Conservation (phyloP, 441 rosid species). For the Breynia disticha region DNA sequence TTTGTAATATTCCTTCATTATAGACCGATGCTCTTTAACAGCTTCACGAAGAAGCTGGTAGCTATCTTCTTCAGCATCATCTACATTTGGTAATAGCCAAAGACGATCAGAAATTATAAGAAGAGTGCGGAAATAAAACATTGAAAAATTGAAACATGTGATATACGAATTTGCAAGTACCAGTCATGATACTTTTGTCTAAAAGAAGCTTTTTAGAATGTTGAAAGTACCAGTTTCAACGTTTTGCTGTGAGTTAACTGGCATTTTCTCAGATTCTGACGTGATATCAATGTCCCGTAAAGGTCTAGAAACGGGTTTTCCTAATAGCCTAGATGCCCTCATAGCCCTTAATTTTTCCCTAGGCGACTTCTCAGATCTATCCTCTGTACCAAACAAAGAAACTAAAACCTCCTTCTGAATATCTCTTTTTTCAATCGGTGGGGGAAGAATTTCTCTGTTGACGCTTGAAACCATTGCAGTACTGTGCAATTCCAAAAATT, state of each 20-base stretch:
- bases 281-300: slow-evolving; percentile 15
- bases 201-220: slow-evolving; percentile 7
- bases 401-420: slow-evolving; percentile 37
- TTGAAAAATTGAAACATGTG: too few species aligned
- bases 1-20: slow-evolving; percentile 47
- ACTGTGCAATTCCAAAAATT: slow-evolving; percentile 6
- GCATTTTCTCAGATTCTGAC: slow-evolving; percentile 16
- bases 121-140: slow-evolving; percentile 4
- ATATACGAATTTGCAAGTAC: neutral
- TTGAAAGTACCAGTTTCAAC: slow-evolving; percentile 15
- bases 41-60: slow-evolving; percentile 49
- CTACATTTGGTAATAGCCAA: slow-evolving; percentile 16
- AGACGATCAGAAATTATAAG: slow-evolving; percentile 8
- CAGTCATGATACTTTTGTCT: too few species aligned
- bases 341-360: slow-evolving; percentile 9
- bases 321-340: slow-evolving; percentile 21
- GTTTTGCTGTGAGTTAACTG: slow-evolving; percentile 13
- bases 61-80: slow-evolving; percentile 31
- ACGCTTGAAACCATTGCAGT: slow-evolving; percentile 11
- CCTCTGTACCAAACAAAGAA: slow-evolving; percentile 29
- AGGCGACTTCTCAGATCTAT: slow-evolving; percentile 22
- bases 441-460: slow-evolving; percentile 15
- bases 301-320: slow-evolving; percentile 24
- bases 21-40: slow-evolving; percentile 38
- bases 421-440: slow-evolving; percentile 20